Evolutionary conservation across 2,329 filamentous ascomycete genomes (phyloP), one percentile per base, ranked within the genome.

Genomic region (Camptophora hylomeconis): DNA sequence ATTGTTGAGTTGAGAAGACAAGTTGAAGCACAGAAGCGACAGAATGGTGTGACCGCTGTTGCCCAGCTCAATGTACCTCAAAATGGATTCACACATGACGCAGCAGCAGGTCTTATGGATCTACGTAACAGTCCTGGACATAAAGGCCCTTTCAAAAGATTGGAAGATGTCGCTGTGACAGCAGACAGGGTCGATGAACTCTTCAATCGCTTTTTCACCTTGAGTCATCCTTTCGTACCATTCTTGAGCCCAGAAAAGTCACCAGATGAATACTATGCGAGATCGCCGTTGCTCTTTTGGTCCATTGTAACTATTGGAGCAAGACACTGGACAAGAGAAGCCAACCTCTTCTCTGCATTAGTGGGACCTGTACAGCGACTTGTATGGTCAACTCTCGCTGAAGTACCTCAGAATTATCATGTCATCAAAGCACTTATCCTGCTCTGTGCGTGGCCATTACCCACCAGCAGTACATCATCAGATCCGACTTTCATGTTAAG

Each of bases 281-380:
- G 64, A 18, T 72, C 68, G 23, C 69, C 67, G n/a, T 53, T 79
- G 5, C 58, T 78, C n/a, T 76, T 76, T 49, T 79, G 74, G 74
- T 70, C 70, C 15, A 70, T 78, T 26, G 58, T 77, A 24, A 65
- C 67, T 20, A 63, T 75, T 20, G 72, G 72, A 7, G 65, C 71
- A 19, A 65, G 74, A 20, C 65, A 72, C 26, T 76, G 68, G 37
- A 60, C 62, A 11, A 48, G 55, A 5, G 69, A 75, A 36, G 54
- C 63, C 0, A 56, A 54, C 8, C 52, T 77, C 14, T 56, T 77
- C 26, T 63, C 61, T 30, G 68, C 48, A 42, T 50, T 65, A 8
- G 46, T 56, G n/a, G 56, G 52, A 4, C 71, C 70, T 2, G 53
- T 74, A 34, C 67, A 61, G 20, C 59, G 68, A 35, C 50, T 75